Evolutionary conservation across 768 basidiomycete species (phyloP).

Genomic region (Russula dissimulans): DNA sequence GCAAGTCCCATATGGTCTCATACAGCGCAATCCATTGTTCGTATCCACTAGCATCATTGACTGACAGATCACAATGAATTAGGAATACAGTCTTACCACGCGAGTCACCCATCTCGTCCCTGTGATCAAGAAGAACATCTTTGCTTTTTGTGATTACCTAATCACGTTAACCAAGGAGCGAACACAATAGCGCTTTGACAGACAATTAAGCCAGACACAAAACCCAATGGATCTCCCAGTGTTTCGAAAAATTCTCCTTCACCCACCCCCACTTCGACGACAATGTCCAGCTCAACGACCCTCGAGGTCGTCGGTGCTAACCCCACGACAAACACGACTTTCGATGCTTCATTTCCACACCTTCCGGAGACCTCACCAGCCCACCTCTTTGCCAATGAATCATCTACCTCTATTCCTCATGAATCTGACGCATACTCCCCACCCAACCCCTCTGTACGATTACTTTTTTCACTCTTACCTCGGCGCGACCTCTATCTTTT

Average conservation of each 20-base stretch:
- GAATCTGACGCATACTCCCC: constrained; percentile 21
- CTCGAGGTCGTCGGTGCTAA: constrained; percentile 21
- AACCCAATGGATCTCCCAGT: constrained; percentile 23
- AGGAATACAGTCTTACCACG: neutral
- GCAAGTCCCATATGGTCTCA: neutral
- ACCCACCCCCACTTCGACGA: constrained; percentile 14
- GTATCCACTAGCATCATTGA: no score
- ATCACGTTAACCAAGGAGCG: neutral
- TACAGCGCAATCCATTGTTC: neutral
- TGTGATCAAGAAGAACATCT: neutral
- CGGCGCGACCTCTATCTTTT: constrained; percentile 46
- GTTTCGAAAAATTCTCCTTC: constrained; percentile 15
- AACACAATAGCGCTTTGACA: constrained; percentile 14
- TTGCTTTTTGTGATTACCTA: constrained; percentile 20
- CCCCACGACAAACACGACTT: constrained; percentile 19
- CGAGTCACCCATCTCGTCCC: neutral
- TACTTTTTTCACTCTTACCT: constrained; percentile 60
- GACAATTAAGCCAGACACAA: constrained; percentile 19
- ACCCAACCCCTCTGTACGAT: constrained; percentile 35
- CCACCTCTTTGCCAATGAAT: constrained; percentile 17
- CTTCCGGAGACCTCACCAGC: constrained; percentile 17
- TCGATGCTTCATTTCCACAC: constrained; percentile 19
- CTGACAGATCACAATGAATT: neutral
- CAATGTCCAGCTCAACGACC: constrained; percentile 23
- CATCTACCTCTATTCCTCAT: constrained; percentile 22